A percentile compares a stretch with the other conserved stretches of the same genome.
These are phyloP conservation scores for Arctium minus DNA, from an alignment of 129 eudicot genomes.

Conservation along the genomic window DNA sequence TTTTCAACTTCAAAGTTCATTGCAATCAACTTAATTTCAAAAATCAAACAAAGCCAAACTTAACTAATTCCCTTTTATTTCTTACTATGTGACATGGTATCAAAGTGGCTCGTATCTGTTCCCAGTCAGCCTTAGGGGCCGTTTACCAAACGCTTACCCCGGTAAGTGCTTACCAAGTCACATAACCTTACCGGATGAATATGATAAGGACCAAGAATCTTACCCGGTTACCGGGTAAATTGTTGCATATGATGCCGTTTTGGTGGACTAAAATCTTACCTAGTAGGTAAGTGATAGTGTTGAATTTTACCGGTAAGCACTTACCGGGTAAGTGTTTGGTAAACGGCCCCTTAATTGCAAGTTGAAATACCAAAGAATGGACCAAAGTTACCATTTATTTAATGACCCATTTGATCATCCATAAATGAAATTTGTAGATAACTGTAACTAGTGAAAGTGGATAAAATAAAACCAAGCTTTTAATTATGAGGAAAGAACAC, in stretches of 20 bases:
- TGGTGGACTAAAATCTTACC: too few relatives aligned
- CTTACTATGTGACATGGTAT: not conserved
- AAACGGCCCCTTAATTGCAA: not conserved
- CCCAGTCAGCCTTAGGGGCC: not conserved
- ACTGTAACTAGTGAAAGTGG: not conserved
- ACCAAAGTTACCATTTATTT: not conserved
- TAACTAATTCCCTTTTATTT: not conserved
- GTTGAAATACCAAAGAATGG: not conserved
- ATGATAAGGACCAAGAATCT: too few relatives aligned
- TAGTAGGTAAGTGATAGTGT: too few relatives aligned
- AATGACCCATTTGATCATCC: not conserved
- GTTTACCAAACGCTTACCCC: too few relatives aligned
- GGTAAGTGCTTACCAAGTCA: too few relatives aligned
- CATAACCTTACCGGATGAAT: too few relatives aligned
- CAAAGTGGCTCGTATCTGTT: too few relatives aligned
- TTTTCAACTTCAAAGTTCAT: not conserved
- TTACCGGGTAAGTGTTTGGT: too few relatives aligned
- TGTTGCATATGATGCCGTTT: too few relatives aligned
- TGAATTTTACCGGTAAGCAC: too few relatives aligned
- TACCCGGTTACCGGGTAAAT: too few relatives aligned
- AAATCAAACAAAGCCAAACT: not conserved
- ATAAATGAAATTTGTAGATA: not conserved
- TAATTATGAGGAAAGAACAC: not conserved
- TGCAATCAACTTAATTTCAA: not conserved
- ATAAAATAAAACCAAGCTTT: not conserved